Base-by-base conservation (phyloP, 2,329 filamentous ascomycete species). In the Exophiala sp. region DNA sequence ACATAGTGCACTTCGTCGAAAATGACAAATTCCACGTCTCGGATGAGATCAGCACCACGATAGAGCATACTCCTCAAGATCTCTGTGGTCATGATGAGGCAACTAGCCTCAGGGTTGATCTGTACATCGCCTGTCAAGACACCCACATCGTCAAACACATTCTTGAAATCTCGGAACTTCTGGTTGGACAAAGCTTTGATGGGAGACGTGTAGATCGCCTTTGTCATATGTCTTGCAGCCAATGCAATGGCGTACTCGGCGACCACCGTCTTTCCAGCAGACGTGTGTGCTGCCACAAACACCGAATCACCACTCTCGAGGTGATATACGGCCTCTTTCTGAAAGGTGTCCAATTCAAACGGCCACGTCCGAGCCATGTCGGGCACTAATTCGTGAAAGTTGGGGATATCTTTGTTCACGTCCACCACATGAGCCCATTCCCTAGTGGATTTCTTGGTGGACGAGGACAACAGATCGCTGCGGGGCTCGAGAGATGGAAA, bases 351-450 rank as follows among this genome's bases (percentile, higher is more conserved):
- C 29, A 97, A 80, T 67, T 98, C 93, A 60, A 98, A 98, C 0
- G 91, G 90, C 87, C 90, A 98, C 57, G 94, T 86, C 57, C 85
- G 80, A 1, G 93, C 93, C 89, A 97, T 96, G 53, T 97, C 87
- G 0, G 93, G 93, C 6, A 98, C 90, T 30, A 98, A 74, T 54
- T 96, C 91, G 51, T 79, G 76, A 68, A 98, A 97, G 64, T 97
- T 97, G n/a, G 86, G 77, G 62, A 97, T 94, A 45, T 91, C 87
- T 52, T 88, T 81, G 62, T 91, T 90, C 60, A 97, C 85, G 66
- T 98, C 91, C 1, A 98, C 91, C 82, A 98, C 95, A 69, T 98
- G 93, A 44, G 93, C 93, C 91, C 93, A 98, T 70, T 97, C 88
- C 61, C 80, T 84, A 5, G 86, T 86, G 32, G 81, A 81, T 62